Evolutionary conservation across 192 early-diverging fungal species (phyloP), one percentile per base, ranked within the genome.

Genomic region (Spinellus fusiger): DNA sequence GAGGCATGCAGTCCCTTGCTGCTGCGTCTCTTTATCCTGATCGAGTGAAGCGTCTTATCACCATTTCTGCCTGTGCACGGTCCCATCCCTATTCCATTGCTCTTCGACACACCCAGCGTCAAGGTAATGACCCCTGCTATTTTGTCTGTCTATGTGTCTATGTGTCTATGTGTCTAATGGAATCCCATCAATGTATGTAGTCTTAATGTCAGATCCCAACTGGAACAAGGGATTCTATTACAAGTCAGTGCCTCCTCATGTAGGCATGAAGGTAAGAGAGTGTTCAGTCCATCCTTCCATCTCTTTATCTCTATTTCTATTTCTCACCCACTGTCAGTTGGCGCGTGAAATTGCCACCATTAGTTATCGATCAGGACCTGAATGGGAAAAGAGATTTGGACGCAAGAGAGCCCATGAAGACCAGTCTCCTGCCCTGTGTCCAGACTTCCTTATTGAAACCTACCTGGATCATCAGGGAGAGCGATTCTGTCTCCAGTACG

Each of bases 31-130:
- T 95, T 63, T 89, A 83, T 59, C 89, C 92, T 20, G 80, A 93
- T n/a, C 83, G 92, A 10, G 86, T 98, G 28, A 80, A 82, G 3
- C 78, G 91, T 10, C 59, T 95, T 13, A 71, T 96, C 38, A 80
- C 80, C 22, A 98, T 98, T 58, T 94, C 92, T 13, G 93, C 91
- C 4, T 93, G 91, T 54, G 93, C 94, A 5, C 77, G 94, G 15
- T 94, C 93, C 15, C 96, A 98, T 70, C 96, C 96, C 3, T 96
- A 95, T 68, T 94, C 92, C 38, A 98, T 98, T 49, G 96, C 96
- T 5, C 59, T 96, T 52, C 78, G 96, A 33, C 89, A 93, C 61
- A 90, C 89, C 5, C 96, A 98, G 75, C 79, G 96, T 22, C 93
- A 94, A 81, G 91, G 82, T 86, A 73, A 69, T 33, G 5, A 28